Evolutionary conservation across 1,139 yeast genomes (phyloP).

Genomic region (Kodamaea suecica): DNA sequence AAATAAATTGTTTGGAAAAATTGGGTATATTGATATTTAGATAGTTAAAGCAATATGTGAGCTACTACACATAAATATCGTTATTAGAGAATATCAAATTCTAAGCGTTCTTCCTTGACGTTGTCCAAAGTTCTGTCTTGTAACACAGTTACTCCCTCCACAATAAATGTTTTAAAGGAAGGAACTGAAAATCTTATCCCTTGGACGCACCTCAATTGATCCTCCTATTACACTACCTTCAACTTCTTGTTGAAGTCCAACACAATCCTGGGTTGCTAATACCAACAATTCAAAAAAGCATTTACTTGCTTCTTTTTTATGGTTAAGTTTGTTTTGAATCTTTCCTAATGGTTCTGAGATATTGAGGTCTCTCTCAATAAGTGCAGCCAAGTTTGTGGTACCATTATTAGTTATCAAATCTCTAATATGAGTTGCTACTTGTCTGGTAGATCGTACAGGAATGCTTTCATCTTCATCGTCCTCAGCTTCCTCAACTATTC

Average conservation of each 20-base stretch:
- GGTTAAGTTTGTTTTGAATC: constrained; percentile 24
- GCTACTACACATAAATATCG: too few species aligned
- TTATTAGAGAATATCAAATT: too few species aligned
- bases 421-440: constrained; percentile 54
- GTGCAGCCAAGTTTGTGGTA: constrained; percentile 34
- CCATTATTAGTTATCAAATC: constrained; percentile 24
- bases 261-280: constrained; percentile 74
- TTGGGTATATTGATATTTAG: too few species aligned
- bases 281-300: constrained; percentile 83
- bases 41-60: too few species aligned
- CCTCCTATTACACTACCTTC: constrained; percentile 48
- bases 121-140: too few species aligned
- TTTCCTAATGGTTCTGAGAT: constrained; percentile 32
- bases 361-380: constrained; percentile 39
- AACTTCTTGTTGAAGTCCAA: constrained; percentile 55
- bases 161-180: constrained; percentile 30
- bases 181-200: constrained; percentile 45
- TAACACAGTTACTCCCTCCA: too few species aligned
- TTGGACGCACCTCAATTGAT: constrained; percentile 53
- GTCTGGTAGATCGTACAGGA: constrained; percentile 46
- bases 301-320: constrained; percentile 63
- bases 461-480: constrained; percentile 16
- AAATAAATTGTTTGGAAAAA: too few species aligned
- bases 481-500: constrained; percentile 13
- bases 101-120: too few species aligned